phyloP scores from a whole-genome alignment of 495 filamentous ascomycete species.

The Cryomyces minteri region DNA sequence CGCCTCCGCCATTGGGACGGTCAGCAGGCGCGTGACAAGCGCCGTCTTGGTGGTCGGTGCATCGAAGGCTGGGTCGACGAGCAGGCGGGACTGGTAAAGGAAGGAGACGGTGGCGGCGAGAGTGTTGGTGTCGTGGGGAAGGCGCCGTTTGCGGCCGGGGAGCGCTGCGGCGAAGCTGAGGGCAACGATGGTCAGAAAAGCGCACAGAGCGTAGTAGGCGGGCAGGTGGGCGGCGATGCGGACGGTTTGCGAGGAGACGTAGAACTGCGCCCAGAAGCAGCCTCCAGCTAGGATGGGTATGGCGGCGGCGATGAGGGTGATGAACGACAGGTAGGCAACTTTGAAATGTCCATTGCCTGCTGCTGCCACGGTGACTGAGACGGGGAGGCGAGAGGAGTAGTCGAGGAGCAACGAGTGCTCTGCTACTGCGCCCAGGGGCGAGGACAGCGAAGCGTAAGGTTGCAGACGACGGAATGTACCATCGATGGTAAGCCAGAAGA shows the following conservation, averaged over 20 bases:
- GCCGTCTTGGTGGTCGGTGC: slow-evolving; percentile 40
- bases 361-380: slow-evolving; percentile 43
- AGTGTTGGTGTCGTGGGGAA: slow-evolving; percentile 47
- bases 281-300: slow-evolving; percentile 65
- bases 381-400: slow-evolving; percentile 46
- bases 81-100: slow-evolving; percentile 46
- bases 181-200: slow-evolving; percentile 47
- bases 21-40: slow-evolving; percentile 40
- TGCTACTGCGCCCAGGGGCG: slow-evolving; percentile 40
- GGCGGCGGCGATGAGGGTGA: slow-evolving; percentile 41
- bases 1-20: background rate
- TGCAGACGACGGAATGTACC: slow-evolving; percentile 53
- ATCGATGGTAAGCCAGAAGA: slow-evolving; percentile 62
- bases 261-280: slow-evolving; percentile 62
- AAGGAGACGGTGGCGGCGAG: slow-evolving; percentile 64
- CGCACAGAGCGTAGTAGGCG: slow-evolving; percentile 44
- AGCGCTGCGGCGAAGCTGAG: slow-evolving; percentile 38
- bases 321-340: slow-evolving; percentile 47
- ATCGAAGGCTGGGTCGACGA: slow-evolving; percentile 47
- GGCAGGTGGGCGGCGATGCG: slow-evolving; percentile 52
- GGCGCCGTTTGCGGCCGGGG: slow-evolving; percentile 32
- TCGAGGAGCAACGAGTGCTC: slow-evolving; percentile 53
- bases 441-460: slow-evolving; percentile 50
- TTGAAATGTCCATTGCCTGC: slow-evolving; percentile 47
- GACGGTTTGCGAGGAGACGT: slow-evolving; percentile 28